Percentiles rank a stretch among this genome's conserved stretches.
Conservation (phyloP, 2,329 filamentous ascomycete genomes). For the Shiraia bambusicola region DNA sequence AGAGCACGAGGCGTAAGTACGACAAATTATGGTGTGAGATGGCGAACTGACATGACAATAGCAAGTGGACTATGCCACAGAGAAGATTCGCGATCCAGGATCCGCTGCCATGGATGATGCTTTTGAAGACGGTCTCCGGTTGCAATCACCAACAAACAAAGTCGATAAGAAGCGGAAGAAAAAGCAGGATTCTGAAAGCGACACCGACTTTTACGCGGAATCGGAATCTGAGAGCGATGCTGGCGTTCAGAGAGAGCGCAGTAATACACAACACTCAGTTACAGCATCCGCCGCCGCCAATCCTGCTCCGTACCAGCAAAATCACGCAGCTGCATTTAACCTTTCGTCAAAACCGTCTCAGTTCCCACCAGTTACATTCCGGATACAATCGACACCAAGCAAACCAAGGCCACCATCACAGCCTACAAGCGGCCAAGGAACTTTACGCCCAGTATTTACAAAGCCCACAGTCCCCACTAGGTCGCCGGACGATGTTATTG, state of each 20-base stretch:
- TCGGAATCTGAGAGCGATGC: conserved; percentile 30
- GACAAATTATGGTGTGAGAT: background rate
- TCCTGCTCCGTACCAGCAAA: conserved; percentile 20
- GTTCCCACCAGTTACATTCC: conserved; percentile 4
- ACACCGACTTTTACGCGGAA: conserved; percentile 53
- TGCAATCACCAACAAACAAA: conserved; percentile 36
- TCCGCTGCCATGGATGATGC: conserved; percentile 17
- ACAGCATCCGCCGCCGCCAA: conserved; percentile 9
- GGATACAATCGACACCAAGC: conserved; percentile 1
- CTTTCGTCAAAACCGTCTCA: conserved; percentile 10
- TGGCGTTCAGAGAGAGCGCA: conserved; percentile 12
- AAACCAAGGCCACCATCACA: background rate
- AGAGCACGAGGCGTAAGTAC: conserved; percentile 62
- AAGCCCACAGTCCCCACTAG: background rate
- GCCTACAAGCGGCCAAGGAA: background rate
- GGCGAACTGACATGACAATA: conserved; percentile 16
- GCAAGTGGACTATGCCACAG: conserved; percentile 52
- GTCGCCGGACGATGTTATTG: conserved; percentile 8
- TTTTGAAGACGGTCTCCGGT: conserved; percentile 18
- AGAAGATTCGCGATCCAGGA: conserved; percentile 21
- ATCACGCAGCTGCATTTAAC: conserved; percentile 22
- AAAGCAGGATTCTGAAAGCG: conserved; percentile 45
- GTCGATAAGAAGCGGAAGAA: conserved; percentile 26
- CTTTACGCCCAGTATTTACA: background rate
- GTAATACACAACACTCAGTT: conserved; percentile 4